Evolutionary conservation across 192 early-diverging fungal species (phyloP).

Genomic region (Coemansia interrupta): DNA sequence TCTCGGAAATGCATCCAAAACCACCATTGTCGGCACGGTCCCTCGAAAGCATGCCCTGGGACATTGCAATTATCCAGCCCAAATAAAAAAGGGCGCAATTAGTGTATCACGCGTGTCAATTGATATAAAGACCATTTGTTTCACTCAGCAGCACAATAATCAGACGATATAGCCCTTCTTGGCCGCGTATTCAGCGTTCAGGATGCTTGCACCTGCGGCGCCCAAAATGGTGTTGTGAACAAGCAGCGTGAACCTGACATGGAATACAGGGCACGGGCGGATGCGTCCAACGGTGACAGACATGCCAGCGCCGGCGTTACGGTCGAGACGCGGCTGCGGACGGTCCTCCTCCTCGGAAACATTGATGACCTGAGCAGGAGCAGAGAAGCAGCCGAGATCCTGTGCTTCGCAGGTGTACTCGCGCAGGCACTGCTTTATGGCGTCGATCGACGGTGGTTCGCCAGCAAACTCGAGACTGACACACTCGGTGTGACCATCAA

Average conservation of each 20-base stretch:
- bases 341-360: slow-evolving; percentile 75
- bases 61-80: slow-evolving; percentile 2
- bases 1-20: not conserved
- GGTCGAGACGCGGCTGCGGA: slow-evolving; percentile 93
- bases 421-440: slow-evolving; percentile 67
- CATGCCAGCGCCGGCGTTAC: slow-evolving; percentile 78
- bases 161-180: slow-evolving; percentile 61
- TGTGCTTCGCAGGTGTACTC: slow-evolving; percentile 82
- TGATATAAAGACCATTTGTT: not conserved
- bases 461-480: slow-evolving; percentile 81
- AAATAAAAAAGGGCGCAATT: not conserved
- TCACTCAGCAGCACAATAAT: not conserved
- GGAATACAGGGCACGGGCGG: slow-evolving; percentile 78
- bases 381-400: slow-evolving; percentile 69
- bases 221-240: slow-evolving; percentile 96
- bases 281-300: slow-evolving; percentile 92
- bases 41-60: slow-evolving; percentile 19
- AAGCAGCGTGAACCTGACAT: slow-evolving; percentile 86
- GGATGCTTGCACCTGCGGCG: slow-evolving; percentile 87
- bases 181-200: slow-evolving; percentile 92
- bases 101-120: too few species aligned
- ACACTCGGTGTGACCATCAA: slow-evolving; percentile 93
- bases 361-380: slow-evolving; percentile 72
- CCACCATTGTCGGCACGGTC: not conserved
- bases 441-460: slow-evolving; percentile 67